phyloP scores from a whole-genome alignment of 352 stramenopile genomes.

The Phytophthora melonis region DNA sequence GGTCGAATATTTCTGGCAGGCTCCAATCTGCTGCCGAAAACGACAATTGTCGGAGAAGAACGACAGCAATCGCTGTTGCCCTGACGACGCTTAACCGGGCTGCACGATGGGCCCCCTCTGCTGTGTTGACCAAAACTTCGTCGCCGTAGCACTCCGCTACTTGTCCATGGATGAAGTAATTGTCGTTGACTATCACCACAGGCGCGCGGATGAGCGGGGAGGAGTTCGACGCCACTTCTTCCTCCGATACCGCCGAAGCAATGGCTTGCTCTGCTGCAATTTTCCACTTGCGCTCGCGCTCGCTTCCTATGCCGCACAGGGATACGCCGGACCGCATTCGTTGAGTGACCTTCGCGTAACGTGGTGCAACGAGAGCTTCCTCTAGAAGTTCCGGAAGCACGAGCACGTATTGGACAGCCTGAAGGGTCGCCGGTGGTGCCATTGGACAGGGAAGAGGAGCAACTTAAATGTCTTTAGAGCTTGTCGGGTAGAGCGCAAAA shows the following conservation, averaged over 20 bases:
- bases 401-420: slow-evolving; percentile 1
- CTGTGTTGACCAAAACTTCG: neutral
- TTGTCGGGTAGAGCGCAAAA: slow-evolving; percentile 8
- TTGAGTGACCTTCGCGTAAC: slow-evolving; percentile 3
- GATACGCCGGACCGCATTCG: slow-evolving; percentile 1
- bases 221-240: neutral
- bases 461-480: neutral
- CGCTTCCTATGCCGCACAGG: slow-evolving; percentile 1
- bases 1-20: neutral
- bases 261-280: neutral
- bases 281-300: slow-evolving; percentile 9
- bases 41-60: neutral
- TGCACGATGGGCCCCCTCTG: neutral
- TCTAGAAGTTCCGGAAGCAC: neutral
- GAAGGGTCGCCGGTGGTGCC: slow-evolving; percentile 1
- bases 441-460: neutral
- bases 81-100: neutral
- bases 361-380: neutral
- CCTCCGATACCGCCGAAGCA: neutral
- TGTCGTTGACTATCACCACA: neutral
- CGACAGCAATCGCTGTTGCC: neutral
- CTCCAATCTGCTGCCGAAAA: neutral
- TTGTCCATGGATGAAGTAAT: slow-evolving; percentile 1
- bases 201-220: neutral
- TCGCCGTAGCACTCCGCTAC: slow-evolving; percentile 1